phyloP scores from a whole-genome alignment of 2,329 filamentous ascomycete species.

The Cercospora sp. region DNA sequence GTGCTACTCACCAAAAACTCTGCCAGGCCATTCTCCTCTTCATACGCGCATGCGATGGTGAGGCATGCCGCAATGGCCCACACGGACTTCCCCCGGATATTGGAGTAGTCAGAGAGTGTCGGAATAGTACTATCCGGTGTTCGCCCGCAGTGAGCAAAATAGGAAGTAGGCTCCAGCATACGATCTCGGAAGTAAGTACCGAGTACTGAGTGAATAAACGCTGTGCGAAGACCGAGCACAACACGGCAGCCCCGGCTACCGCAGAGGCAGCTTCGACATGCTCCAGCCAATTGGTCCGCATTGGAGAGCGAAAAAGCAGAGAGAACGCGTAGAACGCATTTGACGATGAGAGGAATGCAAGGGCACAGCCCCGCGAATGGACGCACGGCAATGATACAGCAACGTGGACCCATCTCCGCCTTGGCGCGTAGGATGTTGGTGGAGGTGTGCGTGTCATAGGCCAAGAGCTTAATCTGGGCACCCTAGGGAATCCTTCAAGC shows the following conservation, averaged over 20 bases:
- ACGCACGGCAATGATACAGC: background rate
- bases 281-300: background rate
- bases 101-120: background rate
- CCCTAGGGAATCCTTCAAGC: background rate
- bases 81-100: background rate
- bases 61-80: background rate
- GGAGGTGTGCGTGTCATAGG: background rate
- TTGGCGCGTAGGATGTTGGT: background rate
- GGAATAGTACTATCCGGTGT: background rate
- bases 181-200: background rate
- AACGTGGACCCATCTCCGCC: background rate
- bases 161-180: background rate
- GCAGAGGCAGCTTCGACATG: background rate
- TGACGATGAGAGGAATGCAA: background rate
- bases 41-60: background rate
- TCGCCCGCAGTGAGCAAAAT: background rate
- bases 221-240: background rate
- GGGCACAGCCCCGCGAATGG: background rate
- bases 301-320: background rate
- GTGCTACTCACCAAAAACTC: slow-evolving; percentile 5
- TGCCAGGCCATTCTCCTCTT: background rate
- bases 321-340: background rate
- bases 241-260: background rate
- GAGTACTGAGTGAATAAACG: background rate
- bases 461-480: background rate